These are phyloP conservation scores for Patellaria atrata DNA, from an alignment of 495 filamentous ascomycete genomes.

Conservation along the genomic window DNA sequence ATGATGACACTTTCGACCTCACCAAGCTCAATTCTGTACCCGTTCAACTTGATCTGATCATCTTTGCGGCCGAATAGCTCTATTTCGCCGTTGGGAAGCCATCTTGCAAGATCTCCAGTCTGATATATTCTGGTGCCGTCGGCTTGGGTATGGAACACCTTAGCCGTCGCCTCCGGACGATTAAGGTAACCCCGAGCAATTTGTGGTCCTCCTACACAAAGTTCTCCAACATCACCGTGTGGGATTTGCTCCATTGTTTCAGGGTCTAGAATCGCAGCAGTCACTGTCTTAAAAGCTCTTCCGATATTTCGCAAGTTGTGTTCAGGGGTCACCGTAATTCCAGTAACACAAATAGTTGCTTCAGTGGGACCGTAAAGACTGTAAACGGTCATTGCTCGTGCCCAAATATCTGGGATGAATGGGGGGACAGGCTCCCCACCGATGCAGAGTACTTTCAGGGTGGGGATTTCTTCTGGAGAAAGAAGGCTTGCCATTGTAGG, in stretches of 20 bases:
- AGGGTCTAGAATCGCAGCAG: slow-evolving; percentile 28
- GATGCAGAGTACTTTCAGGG: slow-evolving; percentile 20
- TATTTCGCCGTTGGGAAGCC: slow-evolving; percentile 19
- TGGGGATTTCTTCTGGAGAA: slow-evolving; percentile 16
- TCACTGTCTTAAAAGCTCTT: too few species aligned
- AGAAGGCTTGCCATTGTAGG: slow-evolving; percentile 20
- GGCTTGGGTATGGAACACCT: slow-evolving; percentile 7
- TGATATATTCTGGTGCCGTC: slow-evolving; percentile 20
- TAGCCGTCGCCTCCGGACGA: slow-evolving; percentile 8
- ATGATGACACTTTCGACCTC: slow-evolving; percentile 24
- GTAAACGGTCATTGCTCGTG: slow-evolving; percentile 15
- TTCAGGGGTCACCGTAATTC: slow-evolving; percentile 8
- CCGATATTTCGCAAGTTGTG: too few species aligned
- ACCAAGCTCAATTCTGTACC: slow-evolving; percentile 26
- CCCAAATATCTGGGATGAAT: slow-evolving; percentile 21
- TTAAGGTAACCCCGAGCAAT: slow-evolving; percentile 27
- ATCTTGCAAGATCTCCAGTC: slow-evolving; percentile 25
- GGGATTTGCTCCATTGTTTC: slow-evolving; percentile 12
- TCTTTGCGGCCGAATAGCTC: slow-evolving; percentile 23
- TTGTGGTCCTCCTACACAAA: slow-evolving; percentile 27
- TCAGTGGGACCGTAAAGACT: slow-evolving; percentile 32
- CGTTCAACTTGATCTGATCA: slow-evolving; percentile 27
- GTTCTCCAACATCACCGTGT: slow-evolving; percentile 24
- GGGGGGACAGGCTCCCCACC: slow-evolving; percentile 25
- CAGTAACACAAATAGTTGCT: slow-evolving; percentile 22